Evolutionary conservation across 2,329 filamentous ascomycete genomes (phyloP), one percentile per base, ranked within the genome.

Genomic region (Fusarium sp.): DNA sequence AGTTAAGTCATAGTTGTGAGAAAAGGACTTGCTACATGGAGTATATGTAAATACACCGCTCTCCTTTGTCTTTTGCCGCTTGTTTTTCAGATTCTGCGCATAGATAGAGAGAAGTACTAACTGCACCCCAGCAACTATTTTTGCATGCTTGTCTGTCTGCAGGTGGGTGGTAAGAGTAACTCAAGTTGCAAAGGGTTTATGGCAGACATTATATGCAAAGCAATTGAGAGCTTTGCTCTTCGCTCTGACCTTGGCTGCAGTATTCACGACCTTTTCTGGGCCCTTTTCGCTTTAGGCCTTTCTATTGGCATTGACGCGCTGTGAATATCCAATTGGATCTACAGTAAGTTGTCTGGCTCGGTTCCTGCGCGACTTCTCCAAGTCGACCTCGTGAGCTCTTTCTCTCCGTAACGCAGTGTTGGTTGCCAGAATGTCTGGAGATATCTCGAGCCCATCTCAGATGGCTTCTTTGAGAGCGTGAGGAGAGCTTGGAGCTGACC

Each of bases 101-200:
- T 8, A 26, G 11, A 1, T 26, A 3, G 16, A 42, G 5, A 26
- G 16, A 7, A 16, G n/a, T 15, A 13, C 38, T 6, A n/a, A 14
- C 2, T 14, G 38, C 4, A 22, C 20, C 1, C 20, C 22, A 1
- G 14, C 38, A 4, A 2, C 41, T 24, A 15, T 4, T 42, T 42
- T 42, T 0, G n/a, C 16, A 12, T 42, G 41, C 8, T 12, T 24
- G 2, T 26, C 41, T 2, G 41, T 24, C n/a, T n/a, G n/a, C n/a
- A n/a, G n/a, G n/a, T n/a, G n/a, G n/a, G n/a, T n/a, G n/a, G n/a
- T n/a, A n/a, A n/a, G n/a, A n/a, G n/a, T n/a, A n/a, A n/a, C n/a
- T n/a, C n/a, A n/a, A n/a, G n/a, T n/a, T n/a, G n/a, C n/a, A n/a
- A n/a, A n/a, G n/a, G n/a, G n/a, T n/a, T n/a, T n/a, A n/a, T n/a